Evolutionary conservation across 768 basidiomycete species (phyloP).

Genomic region (Ephemerocybe angulata): DNA sequence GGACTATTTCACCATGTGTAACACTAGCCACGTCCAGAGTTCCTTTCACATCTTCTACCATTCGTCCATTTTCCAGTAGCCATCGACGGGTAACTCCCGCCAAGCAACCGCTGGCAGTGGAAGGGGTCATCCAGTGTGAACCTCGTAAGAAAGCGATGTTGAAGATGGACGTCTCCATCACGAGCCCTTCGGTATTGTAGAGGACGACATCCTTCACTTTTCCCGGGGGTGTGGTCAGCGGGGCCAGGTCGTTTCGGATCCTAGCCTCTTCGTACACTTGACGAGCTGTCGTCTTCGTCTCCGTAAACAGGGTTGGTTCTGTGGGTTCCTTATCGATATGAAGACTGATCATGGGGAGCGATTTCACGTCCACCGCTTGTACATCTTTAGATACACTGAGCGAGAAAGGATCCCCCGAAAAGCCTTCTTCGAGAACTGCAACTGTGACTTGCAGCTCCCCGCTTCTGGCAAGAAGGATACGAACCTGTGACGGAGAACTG

Average conservation of each 20-base stretch:
- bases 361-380: too few relatives aligned
- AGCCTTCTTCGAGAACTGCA: conserved; percentile 2
- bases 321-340: conserved; percentile 56
- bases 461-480: conserved; percentile 14
- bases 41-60: conserved; percentile 47
- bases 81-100: conserved; percentile 66
- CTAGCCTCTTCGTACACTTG: conserved; percentile 60
- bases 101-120: conserved; percentile 61
- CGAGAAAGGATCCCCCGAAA: conserved; percentile 17
- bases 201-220: conserved; percentile 57
- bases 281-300: conserved; percentile 70
- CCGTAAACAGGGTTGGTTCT: conserved; percentile 52
- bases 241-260: conserved; percentile 44
- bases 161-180: conserved; percentile 68
- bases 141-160: conserved; percentile 67
- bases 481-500: conserved; percentile 5
- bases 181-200: conserved; percentile 43
- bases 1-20: conserved; percentile 54
- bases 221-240: conserved; percentile 23
- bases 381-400: conserved; percentile 16
- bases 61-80: conserved; percentile 56
- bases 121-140: conserved; percentile 63
- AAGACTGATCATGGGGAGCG: conserved; percentile 34
- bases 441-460: conserved; percentile 17
- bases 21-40: conserved; percentile 42